These are phyloP conservation scores for Lactarius evosmus DNA, from an alignment of 768 basidiomycete genomes.

Conservation along the genomic window DNA sequence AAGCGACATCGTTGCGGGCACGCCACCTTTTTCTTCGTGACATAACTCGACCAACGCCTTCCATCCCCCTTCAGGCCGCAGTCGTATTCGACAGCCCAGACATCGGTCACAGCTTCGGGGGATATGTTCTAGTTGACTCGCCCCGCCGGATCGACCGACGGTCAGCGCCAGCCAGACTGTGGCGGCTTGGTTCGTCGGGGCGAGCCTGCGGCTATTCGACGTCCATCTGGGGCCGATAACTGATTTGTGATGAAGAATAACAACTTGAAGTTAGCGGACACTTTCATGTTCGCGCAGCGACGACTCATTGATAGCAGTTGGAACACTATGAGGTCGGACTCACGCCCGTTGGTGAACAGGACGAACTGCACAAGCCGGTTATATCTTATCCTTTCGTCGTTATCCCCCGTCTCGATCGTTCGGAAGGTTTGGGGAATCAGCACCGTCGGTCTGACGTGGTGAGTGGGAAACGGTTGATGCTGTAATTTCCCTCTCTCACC, in stretches of 20 bases:
- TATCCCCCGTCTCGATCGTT: neutral
- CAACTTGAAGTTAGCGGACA: slow-evolving; percentile 69
- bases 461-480: slow-evolving; percentile 28
- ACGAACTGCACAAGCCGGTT: slow-evolving; percentile 46
- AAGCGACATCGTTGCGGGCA: slow-evolving; percentile 68
- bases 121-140: slow-evolving; percentile 52
- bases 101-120: slow-evolving; percentile 58
- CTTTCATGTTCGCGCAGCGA: slow-evolving; percentile 72
- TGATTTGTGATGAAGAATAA: slow-evolving; percentile 45
- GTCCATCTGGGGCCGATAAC: neutral
- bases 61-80: slow-evolving; percentile 40
- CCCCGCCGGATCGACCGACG: slow-evolving; percentile 39
- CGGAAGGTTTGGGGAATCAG: slow-evolving; percentile 55
- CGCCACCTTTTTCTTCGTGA: neutral
- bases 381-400: neutral
- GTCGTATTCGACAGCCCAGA: slow-evolving; percentile 62
- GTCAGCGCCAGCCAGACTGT: slow-evolving; percentile 62
- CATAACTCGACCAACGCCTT: neutral
- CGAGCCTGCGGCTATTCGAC: slow-evolving; percentile 64
- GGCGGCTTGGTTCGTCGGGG: slow-evolving; percentile 63
- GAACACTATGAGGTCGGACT: slow-evolving; percentile 63
- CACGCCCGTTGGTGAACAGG: slow-evolving; percentile 69
- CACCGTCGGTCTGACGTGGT: slow-evolving; percentile 67
- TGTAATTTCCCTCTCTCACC: slow-evolving; percentile 4
- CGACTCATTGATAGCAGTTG: slow-evolving; percentile 47